A percentile compares a stretch with the other conserved stretches of the same genome.
Evolutionary conservation across 441 rosid species (phyloP).

Genomic region (Syzygium syzygioides): DNA sequence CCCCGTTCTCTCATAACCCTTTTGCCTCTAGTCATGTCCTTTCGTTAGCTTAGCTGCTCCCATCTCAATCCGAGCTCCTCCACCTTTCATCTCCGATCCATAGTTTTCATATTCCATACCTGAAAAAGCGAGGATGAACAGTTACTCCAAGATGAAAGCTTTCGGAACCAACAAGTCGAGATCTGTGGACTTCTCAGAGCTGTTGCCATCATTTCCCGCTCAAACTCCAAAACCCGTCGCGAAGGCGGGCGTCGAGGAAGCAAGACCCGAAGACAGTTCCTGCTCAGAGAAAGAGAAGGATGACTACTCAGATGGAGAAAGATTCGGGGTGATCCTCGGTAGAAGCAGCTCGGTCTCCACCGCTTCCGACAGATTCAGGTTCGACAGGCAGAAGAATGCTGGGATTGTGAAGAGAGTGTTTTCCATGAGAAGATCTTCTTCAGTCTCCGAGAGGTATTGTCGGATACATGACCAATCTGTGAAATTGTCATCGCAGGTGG

Average conservation of each 20-base stretch:
- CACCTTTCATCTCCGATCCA: not conserved
- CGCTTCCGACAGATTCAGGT: constrained; percentile 28
- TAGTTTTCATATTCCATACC: not conserved
- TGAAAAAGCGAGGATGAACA: constrained; percentile 28
- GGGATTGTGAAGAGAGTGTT: constrained; percentile 40
- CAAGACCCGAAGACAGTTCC: constrained; percentile 2
- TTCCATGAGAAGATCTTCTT: constrained; percentile 72
- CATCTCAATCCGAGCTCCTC: not conserved
- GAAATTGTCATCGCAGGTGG: constrained; percentile 31
- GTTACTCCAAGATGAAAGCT: constrained; percentile 52
- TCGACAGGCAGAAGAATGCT: not conserved
- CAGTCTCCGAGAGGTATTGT: constrained; percentile 70
- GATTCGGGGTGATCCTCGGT: constrained; percentile 24
- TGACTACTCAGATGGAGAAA: constrained; percentile 2
- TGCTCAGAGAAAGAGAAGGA: constrained; percentile 18
- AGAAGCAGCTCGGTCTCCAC: constrained; percentile 50
- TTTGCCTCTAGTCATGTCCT: not conserved
- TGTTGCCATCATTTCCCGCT: constrained; percentile 7
- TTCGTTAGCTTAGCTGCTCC: not conserved
- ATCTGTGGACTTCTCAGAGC: constrained; percentile 36
- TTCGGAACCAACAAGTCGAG: constrained; percentile 18
- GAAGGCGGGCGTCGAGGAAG: not conserved
- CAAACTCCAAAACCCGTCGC: constrained; percentile 7
- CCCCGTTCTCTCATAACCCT: not conserved
- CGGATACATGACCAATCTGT: constrained; percentile 74